phyloP scores from a whole-genome alignment of 768 basidiomycete species.

The Termitomyces sp. region DNA sequence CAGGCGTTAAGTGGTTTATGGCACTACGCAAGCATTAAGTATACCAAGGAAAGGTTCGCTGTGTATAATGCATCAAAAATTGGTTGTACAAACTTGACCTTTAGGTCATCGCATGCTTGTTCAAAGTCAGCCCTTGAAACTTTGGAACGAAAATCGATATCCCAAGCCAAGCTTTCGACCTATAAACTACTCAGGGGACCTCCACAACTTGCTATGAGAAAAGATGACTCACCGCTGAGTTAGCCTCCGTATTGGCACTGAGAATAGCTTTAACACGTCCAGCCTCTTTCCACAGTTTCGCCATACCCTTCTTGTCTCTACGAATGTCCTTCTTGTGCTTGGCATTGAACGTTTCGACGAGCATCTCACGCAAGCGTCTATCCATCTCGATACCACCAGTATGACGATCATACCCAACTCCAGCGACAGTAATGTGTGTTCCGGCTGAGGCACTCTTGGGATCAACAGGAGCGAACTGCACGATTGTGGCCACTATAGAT shows the following conservation, averaged over 20 bases:
- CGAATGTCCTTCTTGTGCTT: conserved; percentile 66
- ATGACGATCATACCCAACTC: conserved; percentile 73
- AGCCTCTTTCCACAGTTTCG: conserved; percentile 93
- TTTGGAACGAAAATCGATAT: conserved; percentile 84
- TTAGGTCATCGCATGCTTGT: conserved; percentile 59
- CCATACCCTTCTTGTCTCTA: conserved; percentile 78
- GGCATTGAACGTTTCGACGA: conserved; percentile 67
- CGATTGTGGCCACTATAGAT: conserved; percentile 72
- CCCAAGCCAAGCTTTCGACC: conserved; percentile 87
- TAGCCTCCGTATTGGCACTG: conserved; percentile 85
- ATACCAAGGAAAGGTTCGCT: conserved; percentile 63
- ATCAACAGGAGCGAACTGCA: conserved; percentile 53
- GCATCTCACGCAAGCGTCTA: conserved; percentile 71
- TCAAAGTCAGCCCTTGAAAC: conserved; percentile 80
- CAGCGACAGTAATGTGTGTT: conserved; percentile 73
- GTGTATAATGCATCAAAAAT: conserved; percentile 65
- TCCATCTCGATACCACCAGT: conserved; percentile 85
- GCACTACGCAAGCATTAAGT: conserved; percentile 12
- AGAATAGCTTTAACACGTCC: conserved; percentile 85
- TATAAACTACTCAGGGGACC: conserved; percentile 20
- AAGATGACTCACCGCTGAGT: conserved; percentile 49
- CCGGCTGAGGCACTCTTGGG: conserved; percentile 46
- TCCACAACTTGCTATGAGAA: neutral
- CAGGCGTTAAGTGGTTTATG: conserved; percentile 1
- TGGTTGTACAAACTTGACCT: conserved; percentile 57